phyloP scores from a whole-genome alignment of 352 stramenopile species.

The Phytopythium litorale region DNA sequence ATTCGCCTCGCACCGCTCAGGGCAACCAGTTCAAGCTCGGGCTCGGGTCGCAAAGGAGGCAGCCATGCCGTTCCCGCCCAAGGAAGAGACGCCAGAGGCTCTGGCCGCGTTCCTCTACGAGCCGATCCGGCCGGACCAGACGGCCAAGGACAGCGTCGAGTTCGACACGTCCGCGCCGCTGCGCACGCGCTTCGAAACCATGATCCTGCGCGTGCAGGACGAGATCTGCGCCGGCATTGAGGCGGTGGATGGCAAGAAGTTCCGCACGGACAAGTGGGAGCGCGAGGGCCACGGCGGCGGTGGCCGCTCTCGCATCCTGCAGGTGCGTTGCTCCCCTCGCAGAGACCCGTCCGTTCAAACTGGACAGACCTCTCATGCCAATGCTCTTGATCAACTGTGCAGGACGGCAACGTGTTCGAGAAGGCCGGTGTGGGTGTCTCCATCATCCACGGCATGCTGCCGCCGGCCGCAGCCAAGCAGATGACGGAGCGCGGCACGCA shows the following conservation, averaged over 20 bases:
- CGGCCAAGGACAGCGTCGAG: conserved; percentile 61
- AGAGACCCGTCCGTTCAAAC: too few relatives aligned
- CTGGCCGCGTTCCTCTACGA: neutral
- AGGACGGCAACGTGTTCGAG: conserved; percentile 94
- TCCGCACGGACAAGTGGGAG: conserved; percentile 95
- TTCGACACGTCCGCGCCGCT: conserved; percentile 67
- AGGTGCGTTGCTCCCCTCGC: conserved; percentile 6
- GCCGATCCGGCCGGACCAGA: conserved; percentile 33
- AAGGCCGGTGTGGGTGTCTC: conserved; percentile 98
- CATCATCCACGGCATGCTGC: conserved; percentile 96
- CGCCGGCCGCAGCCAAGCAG: conserved; percentile 77
- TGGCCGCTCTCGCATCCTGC: conserved; percentile 93
- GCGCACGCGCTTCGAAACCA: conserved; percentile 72
- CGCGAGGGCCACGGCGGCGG: conserved; percentile 92
- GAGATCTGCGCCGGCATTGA: conserved; percentile 88
- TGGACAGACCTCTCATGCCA: neutral
- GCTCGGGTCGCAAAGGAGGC: neutral
- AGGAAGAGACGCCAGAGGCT: conserved; percentile 3
- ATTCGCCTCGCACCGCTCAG: neutral
- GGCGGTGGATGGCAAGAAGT: conserved; percentile 92
- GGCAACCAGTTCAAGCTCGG: neutral
- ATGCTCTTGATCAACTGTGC: neutral
- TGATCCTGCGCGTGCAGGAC: conserved; percentile 81
- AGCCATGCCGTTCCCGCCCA: conserved; percentile 1
- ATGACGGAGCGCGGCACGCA: conserved; percentile 80